phyloP scores from a whole-genome alignment of 2,329 filamentous ascomycete species.

The Ilyonectria mors-panacis region DNA sequence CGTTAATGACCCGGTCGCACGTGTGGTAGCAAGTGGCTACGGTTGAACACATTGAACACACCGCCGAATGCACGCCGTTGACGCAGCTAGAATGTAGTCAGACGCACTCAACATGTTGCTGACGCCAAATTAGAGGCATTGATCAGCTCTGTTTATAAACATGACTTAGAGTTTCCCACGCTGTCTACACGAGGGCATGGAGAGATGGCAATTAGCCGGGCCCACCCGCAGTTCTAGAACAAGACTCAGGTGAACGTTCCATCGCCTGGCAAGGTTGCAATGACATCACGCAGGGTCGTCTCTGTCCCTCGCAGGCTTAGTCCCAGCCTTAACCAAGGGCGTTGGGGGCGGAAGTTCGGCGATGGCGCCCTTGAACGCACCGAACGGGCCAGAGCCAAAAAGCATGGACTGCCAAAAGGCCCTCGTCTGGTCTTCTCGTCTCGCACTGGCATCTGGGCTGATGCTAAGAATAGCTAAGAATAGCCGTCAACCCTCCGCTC shows the following conservation, averaged over 20 bases:
- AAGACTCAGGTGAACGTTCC: conserved; percentile 9
- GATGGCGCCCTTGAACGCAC: background rate
- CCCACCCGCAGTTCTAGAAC: conserved; percentile 13
- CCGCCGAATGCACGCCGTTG: background rate
- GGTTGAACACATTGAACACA: background rate
- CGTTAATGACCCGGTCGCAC: background rate
- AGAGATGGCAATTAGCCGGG: background rate
- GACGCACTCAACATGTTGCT: background rate
- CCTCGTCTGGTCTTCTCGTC: background rate
- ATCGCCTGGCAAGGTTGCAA: conserved; percentile 8
- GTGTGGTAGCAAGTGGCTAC: conserved; percentile 8
- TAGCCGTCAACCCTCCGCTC: background rate
- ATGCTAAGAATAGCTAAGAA: conserved; percentile 12
- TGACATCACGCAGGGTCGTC: conserved; percentile 3
- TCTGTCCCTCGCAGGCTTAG: background rate
- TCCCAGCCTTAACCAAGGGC: background rate
- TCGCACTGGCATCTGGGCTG: background rate
- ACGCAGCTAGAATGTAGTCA: background rate
- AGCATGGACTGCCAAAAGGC: background rate
- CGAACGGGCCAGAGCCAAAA: background rate
- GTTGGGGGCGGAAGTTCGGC: background rate
- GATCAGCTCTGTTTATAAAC: background rate
- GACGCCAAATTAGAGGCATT: background rate
- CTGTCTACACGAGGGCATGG: conserved; percentile 1
- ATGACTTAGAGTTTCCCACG: background rate